A percentile compares a stretch with the other conserved stretches of the same genome.
These are phyloP conservation scores for Aureobasidium melanogenum DNA, from an alignment of 2,329 filamentous ascomycete species.

Conservation along the genomic window DNA sequence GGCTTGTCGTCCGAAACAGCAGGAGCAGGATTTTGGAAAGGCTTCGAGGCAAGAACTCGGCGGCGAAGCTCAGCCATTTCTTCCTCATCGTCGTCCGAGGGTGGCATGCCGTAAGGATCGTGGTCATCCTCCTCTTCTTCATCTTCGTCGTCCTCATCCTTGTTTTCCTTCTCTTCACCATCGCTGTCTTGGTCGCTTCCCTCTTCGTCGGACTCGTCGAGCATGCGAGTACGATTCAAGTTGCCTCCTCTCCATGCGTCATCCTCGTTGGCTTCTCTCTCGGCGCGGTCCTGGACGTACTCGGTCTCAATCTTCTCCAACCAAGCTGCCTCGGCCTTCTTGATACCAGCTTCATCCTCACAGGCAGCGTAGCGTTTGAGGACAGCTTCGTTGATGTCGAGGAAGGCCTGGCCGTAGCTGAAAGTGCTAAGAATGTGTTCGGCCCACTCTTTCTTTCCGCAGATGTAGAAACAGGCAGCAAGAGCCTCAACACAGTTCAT, in stretches of 20 bases:
- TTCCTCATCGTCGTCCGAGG: slow-evolving; percentile 69
- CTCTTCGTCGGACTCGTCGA: slow-evolving; percentile 43
- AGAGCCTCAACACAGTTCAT: slow-evolving; percentile 94
- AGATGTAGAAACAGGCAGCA: slow-evolving; percentile 87
- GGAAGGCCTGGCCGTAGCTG: slow-evolving; percentile 76
- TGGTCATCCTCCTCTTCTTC: slow-evolving; percentile 38
- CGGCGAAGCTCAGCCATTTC: slow-evolving; percentile 89
- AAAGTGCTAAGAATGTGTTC: slow-evolving; percentile 75
- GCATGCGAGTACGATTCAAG: slow-evolving; percentile 56
- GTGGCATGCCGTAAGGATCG: slow-evolving; percentile 69
- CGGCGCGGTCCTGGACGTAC: slow-evolving; percentile 69
- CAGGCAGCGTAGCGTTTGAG: slow-evolving; percentile 81
- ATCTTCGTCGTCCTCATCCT: slow-evolving; percentile 34
- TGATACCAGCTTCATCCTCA: slow-evolving; percentile 69
- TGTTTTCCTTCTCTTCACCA: slow-evolving; percentile 37
- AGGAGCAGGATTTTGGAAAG: slow-evolving; percentile 57
- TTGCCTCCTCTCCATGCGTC: slow-evolving; percentile 92
- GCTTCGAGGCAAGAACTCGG: slow-evolving; percentile 83
- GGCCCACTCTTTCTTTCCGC: slow-evolving; percentile 85
- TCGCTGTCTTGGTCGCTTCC: slow-evolving; percentile 32
- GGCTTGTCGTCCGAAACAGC: slow-evolving; percentile 41
- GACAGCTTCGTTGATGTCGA: slow-evolving; percentile 80
- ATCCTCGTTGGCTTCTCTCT: slow-evolving; percentile 49
- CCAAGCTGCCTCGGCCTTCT: slow-evolving; percentile 79
- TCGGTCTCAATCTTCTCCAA: slow-evolving; percentile 81